Base-by-base conservation (phyloP, 805 yeast species). In the Blastobotrys attinorum region DNA sequence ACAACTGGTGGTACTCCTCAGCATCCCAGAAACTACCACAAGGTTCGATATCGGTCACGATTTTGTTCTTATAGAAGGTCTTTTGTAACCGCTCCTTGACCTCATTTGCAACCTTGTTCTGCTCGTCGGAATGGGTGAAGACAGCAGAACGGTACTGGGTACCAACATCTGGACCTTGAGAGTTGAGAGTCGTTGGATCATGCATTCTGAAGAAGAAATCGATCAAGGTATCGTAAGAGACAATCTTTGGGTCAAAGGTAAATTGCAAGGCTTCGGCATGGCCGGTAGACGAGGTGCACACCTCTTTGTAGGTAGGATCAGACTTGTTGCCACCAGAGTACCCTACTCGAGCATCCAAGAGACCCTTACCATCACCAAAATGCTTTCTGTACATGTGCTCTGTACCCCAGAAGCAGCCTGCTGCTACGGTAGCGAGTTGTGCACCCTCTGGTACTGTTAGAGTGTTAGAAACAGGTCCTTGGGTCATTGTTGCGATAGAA, bases 1-100 rank as follows among this genome's bases (percentile, higher is more conserved):
- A 90, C 48, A 72, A 58, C 61, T 90, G 97, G 62, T 90, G 98
- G 61, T 89, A 90, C 31, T 80, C 89, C 64, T 90, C 98, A n/a
- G 97, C 97, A 59, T 89, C 96, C 69, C 80, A 82, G 72, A 85
- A 92, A 47, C 69, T 70, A 40, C 68, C 60, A 37, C 87, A 72
- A 6, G 84, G 82, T 57, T 77, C 83, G 41, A 89, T 75, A 37
- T 65, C 66, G 1, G 97, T 88, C 37, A 68, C 82, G 22, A 92
- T 81, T 39, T 72, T 70, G n/a, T 81, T 79, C n/a, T 46, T 46
- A 62, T 81, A 83, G 84, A 90, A 92, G 46, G 75, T 72, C 44
- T 75, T 74, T 60, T 88, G 92, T 59, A 78, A 70, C 38, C 69
- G 71, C 20, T 72, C 71, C 50, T 73, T 72, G 31, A 65, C 66